These are phyloP conservation scores for Barnettozyma salicaria DNA, from an alignment of 805 yeast species.

Conservation along the genomic window DNA sequence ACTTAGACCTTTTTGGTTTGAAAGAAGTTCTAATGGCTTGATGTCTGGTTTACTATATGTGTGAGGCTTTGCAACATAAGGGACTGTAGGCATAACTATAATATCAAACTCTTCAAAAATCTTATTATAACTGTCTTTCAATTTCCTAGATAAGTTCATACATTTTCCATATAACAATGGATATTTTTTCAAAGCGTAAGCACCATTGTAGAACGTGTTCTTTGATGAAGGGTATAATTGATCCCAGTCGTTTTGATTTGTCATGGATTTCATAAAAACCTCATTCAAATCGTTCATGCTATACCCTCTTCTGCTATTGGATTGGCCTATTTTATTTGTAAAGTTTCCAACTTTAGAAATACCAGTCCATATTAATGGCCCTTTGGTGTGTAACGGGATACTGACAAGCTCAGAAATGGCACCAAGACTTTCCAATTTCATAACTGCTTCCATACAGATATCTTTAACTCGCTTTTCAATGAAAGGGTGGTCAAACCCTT, in stretches of 20 bases:
- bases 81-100: constrained; percentile 2
- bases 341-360: constrained; percentile 26
- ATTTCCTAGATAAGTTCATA: constrained; percentile 4
- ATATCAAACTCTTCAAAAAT: constrained; percentile 1
- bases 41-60: neutral
- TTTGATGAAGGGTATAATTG: constrained; percentile 5
- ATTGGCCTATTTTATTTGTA: neutral
- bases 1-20: constrained; percentile 4
- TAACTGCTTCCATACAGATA: constrained; percentile 2
- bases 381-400: constrained; percentile 20
- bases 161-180: constrained; percentile 5
- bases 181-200: constrained; percentile 4
- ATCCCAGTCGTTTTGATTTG: constrained; percentile 5
- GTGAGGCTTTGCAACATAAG: constrained; percentile 4
- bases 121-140: constrained; percentile 4
- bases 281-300: constrained; percentile 6
- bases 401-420: constrained; percentile 2
- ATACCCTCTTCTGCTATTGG: constrained; percentile 4
- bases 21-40: constrained; percentile 1
- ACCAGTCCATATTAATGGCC: constrained; percentile 35
- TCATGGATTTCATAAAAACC: neutral
- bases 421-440: constrained; percentile 1
- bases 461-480: constrained; percentile 3
- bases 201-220: constrained; percentile 5
- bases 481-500: constrained; percentile 4